Evolutionary conservation across 805 yeast genomes (phyloP).

Genomic region (Ogataea nitratoaversa): DNA sequence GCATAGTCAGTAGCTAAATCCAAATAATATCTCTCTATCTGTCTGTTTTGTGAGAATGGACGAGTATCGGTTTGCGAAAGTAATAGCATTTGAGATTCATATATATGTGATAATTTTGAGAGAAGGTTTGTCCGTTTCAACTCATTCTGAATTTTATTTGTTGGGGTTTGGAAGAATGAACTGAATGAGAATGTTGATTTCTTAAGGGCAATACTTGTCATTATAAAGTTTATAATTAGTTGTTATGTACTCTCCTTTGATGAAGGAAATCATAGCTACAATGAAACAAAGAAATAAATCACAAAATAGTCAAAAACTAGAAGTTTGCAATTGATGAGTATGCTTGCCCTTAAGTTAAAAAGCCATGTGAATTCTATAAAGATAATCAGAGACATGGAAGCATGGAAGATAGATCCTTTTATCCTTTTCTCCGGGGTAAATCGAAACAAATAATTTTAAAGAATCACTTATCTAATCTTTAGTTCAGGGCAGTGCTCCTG

Average conservation of each 20-base stretch:
- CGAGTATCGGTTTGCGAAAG: neutral
- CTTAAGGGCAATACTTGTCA: neutral
- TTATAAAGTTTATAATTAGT: neutral
- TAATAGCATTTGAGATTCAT: constrained; percentile 5
- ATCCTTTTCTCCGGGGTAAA: constrained; percentile 5
- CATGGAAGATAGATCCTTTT: neutral
- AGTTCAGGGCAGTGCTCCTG: neutral
- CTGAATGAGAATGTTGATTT: constrained; percentile 7
- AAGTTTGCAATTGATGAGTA: too few relatives aligned
- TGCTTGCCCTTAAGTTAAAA: too few relatives aligned
- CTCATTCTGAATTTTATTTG: constrained; percentile 1
- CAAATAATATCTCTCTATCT: constrained; percentile 9
- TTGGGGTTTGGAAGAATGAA: constrained; percentile 1
- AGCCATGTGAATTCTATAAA: too few relatives aligned
- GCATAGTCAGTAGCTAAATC: constrained; percentile 11
- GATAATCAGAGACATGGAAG: too few relatives aligned
- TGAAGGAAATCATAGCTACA: neutral
- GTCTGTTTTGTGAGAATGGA: constrained; percentile 7
- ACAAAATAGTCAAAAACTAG: too few relatives aligned
- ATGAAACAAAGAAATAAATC: too few relatives aligned
- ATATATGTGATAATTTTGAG: constrained; percentile 2
- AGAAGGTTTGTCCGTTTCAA: constrained; percentile 1
- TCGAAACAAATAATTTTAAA: too few relatives aligned
- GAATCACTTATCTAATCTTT: too few relatives aligned
- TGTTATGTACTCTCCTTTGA: neutral